A percentile compares a stretch with the other conserved stretches of the same genome.
phyloP scores from a whole-genome alignment of 2,329 filamentous ascomycete species.

The Diplodia corticola region DNA sequence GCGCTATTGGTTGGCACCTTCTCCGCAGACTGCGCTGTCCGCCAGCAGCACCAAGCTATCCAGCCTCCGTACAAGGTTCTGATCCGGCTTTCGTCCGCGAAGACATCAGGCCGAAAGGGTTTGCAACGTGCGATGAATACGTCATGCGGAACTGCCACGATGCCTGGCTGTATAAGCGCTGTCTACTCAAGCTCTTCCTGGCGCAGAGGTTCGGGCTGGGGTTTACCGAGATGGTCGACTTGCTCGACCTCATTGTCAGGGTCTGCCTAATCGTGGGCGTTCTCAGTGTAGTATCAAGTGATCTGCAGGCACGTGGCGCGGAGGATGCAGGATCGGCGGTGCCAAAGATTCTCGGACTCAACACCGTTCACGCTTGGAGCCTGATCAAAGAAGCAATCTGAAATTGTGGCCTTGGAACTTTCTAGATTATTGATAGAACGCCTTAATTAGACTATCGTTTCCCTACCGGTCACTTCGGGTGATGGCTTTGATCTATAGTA shows the following conservation, averaged over 20 bases:
- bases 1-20: conserved; percentile 39
- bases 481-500: neutral
- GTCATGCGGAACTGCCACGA: conserved; percentile 28
- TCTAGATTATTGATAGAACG: neutral
- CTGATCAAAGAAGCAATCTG: conserved; percentile 7
- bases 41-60: conserved; percentile 42
- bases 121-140: conserved; percentile 44
- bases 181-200: conserved; percentile 44
- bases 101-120: conserved; percentile 41
- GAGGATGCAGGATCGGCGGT: neutral
- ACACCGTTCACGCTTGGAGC: conserved; percentile 15
- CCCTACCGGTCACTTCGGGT: neutral
- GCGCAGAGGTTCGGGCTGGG: conserved; percentile 44
- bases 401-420: neutral
- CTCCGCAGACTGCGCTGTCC: conserved; percentile 43
- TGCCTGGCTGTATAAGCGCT: conserved; percentile 39
- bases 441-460: neutral
- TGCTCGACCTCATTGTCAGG: conserved; percentile 31
- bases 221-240: conserved; percentile 36
- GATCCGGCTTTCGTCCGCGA: conserved; percentile 27
- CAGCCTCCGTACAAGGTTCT: neutral
- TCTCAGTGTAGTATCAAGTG: neutral
- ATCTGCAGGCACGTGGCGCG: neutral
- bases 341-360: neutral
- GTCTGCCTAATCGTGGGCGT: conserved; percentile 5